These are phyloP conservation scores for Aspergillus nidulans DNA, from an alignment of 495 filamentous ascomycete genomes.

Conservation along the genomic window DNA sequence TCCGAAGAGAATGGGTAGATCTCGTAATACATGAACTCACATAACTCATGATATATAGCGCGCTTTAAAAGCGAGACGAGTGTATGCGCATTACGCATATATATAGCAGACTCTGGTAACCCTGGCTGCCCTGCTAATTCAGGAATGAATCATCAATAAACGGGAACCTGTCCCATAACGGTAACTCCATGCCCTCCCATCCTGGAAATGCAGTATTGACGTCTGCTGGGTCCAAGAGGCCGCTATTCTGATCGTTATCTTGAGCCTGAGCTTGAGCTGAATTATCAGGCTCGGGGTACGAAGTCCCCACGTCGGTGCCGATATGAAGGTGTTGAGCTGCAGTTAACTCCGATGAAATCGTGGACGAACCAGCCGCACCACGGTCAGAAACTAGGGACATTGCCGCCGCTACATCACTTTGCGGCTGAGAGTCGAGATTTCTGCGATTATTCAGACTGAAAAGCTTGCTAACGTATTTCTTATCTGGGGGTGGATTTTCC, in stretches of 20 bases:
- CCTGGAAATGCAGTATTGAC: not conserved
- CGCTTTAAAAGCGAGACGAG: too few relatives aligned
- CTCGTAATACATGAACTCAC: too few relatives aligned
- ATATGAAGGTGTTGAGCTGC: not conserved
- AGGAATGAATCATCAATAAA: slow-evolving; percentile 8
- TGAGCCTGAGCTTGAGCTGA: not conserved
- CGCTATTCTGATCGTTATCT: not conserved
- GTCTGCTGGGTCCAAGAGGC: not conserved
- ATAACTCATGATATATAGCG: too few relatives aligned
- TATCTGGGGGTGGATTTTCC: slow-evolving; percentile 25
- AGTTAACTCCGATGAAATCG: not conserved
- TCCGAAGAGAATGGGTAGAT: too few relatives aligned
- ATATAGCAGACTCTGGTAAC: too few relatives aligned
- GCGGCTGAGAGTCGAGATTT: not conserved
- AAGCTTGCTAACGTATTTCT: slow-evolving; percentile 36
- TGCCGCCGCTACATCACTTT: not conserved
- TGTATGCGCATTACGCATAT: too few relatives aligned
- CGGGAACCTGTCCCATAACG: slow-evolving; percentile 12
- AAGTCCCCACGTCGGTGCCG: not conserved
- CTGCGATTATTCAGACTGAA: slow-evolving; percentile 27
- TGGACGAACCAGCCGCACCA: not conserved
- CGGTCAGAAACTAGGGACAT: not conserved
- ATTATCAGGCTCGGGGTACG: not conserved
- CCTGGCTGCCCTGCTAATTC: slow-evolving; percentile 1
- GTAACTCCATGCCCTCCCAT: slow-evolving; percentile 13